phyloP scores from a whole-genome alignment of 2,329 filamentous ascomycete species.

The Phialophora verrucosa region DNA sequence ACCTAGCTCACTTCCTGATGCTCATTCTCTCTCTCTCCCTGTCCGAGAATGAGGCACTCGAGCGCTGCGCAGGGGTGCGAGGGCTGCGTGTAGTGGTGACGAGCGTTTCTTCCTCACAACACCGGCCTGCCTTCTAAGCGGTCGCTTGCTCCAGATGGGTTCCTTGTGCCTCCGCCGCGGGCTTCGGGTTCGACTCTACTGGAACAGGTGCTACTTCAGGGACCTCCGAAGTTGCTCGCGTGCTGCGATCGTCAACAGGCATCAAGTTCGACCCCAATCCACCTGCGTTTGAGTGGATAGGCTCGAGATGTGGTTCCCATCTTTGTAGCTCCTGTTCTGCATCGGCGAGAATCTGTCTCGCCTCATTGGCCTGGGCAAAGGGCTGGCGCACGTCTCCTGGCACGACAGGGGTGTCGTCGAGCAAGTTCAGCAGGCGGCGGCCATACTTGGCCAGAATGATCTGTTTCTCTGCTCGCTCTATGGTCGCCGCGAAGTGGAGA shows the following conservation, averaged over 20 bases:
- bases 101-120: slow-evolving; percentile 24
- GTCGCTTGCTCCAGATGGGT: slow-evolving; percentile 37
- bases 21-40: slow-evolving; percentile 18
- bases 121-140: slow-evolving; percentile 36
- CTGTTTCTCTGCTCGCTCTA: slow-evolving; percentile 97
- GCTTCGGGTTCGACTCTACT: slow-evolving; percentile 18
- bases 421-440: slow-evolving; percentile 77
- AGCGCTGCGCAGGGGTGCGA: background rate
- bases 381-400: slow-evolving; percentile 77
- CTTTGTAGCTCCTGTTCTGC: slow-evolving; percentile 84
- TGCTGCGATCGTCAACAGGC: slow-evolving; percentile 40
- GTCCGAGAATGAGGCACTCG: slow-evolving; percentile 9
- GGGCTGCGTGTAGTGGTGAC: slow-evolving; percentile 4
- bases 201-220: slow-evolving; percentile 18
- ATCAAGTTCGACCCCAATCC: slow-evolving; percentile 53
- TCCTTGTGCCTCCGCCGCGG: slow-evolving; percentile 32
- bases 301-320: slow-evolving; percentile 68
- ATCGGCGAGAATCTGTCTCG: slow-evolving; percentile 86
- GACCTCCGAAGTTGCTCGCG: slow-evolving; percentile 30
- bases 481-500: slow-evolving; percentile 83
- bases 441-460: slow-evolving; percentile 91
- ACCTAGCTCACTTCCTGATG: slow-evolving; percentile 10
- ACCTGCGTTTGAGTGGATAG: slow-evolving; percentile 57
- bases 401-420: slow-evolving; percentile 88
- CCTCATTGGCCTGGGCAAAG: slow-evolving; percentile 70